A percentile compares a stretch with the other conserved stretches of the same genome.
These are phyloP conservation scores for Cryptococcus sp. DNA, from an alignment of 1,284 basidiomycete species.

Conservation along the genomic window DNA sequence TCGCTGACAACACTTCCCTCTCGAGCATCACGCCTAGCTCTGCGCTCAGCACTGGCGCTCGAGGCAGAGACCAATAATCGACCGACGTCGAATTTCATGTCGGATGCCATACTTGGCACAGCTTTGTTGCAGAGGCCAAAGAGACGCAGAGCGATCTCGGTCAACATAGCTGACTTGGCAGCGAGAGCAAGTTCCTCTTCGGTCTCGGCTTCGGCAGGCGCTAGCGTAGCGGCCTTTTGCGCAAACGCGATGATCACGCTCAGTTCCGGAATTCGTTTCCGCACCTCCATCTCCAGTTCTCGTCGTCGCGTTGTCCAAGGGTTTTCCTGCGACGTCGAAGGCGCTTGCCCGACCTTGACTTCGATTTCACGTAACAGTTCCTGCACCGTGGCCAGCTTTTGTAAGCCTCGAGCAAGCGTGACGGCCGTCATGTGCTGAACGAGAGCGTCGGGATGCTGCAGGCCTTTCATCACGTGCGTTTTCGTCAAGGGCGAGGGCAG, in stretches of 20 bases:
- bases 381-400: slow-evolving; percentile 67
- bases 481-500: slow-evolving; percentile 72
- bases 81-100: slow-evolving; percentile 81
- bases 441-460: slow-evolving; percentile 68
- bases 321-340: slow-evolving; percentile 58
- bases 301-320: slow-evolving; percentile 66
- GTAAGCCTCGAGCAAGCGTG: slow-evolving; percentile 68
- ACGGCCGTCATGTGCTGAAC: slow-evolving; percentile 82
- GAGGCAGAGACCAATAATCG: slow-evolving; percentile 67
- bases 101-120: slow-evolving; percentile 71
- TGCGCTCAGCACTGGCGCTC: slow-evolving; percentile 47
- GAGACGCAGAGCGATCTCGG: slow-evolving; percentile 75
- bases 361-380: slow-evolving; percentile 60
- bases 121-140: slow-evolving; percentile 80
- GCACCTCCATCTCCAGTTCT: slow-evolving; percentile 74
- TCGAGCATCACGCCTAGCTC: slow-evolving; percentile 43
- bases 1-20: slow-evolving; percentile 50
- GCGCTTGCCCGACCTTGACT: slow-evolving; percentile 57
- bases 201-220: slow-evolving; percentile 45
- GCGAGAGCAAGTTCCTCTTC: slow-evolving; percentile 45
- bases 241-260: slow-evolving; percentile 78
- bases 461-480: slow-evolving; percentile 72
- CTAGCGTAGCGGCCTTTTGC: slow-evolving; percentile 57
- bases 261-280: slow-evolving; percentile 77
- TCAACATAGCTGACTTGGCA: slow-evolving; percentile 61